Conservation (phyloP, 192 early-diverging fungal genomes). For the Coemansia sp. region DNA sequence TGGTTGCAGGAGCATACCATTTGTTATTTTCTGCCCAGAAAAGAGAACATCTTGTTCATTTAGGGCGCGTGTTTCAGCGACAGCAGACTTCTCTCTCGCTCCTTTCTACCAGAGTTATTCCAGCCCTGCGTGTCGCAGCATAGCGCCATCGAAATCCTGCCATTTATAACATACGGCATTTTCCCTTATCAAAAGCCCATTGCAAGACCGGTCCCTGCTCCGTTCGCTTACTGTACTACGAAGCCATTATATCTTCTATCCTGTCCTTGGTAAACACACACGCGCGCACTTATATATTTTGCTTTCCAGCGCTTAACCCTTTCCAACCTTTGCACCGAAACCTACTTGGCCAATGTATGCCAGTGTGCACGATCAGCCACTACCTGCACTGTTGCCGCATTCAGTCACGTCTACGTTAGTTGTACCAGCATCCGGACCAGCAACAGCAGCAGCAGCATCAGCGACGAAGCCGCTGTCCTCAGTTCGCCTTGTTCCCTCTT, state of each 20-base stretch:
- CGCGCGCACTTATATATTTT: neutral
- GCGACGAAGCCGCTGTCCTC: conserved; percentile 31
- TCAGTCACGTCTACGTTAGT: conserved; percentile 35
- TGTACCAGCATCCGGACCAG: conserved; percentile 31
- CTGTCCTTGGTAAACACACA: neutral
- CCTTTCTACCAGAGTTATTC: neutral
- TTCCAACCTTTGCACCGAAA: conserved; percentile 3
- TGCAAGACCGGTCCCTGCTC: neutral
- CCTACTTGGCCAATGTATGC: conserved; percentile 36
- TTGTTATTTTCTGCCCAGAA: conserved; percentile 1
- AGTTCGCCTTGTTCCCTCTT: conserved; percentile 24
- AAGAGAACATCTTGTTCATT: conserved; percentile 1
- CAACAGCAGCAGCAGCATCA: conserved; percentile 25
- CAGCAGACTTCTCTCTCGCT: neutral
- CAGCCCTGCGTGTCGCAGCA: neutral
- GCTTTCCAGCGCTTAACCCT: neutral
- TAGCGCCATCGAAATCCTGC: neutral
- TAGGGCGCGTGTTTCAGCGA: neutral
- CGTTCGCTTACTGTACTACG: neutral
- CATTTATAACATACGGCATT: conserved; percentile 1
- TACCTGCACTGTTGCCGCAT: conserved; percentile 46
- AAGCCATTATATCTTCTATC: neutral
- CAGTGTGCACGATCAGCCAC: conserved; percentile 53
- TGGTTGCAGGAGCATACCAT: conserved; percentile 4
- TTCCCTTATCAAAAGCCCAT: neutral